Evolutionary conservation across 108 stramenopile species (phyloP), one percentile per base, ranked within the genome.

Genomic region (Cyclostephanos invisitatus): DNA sequence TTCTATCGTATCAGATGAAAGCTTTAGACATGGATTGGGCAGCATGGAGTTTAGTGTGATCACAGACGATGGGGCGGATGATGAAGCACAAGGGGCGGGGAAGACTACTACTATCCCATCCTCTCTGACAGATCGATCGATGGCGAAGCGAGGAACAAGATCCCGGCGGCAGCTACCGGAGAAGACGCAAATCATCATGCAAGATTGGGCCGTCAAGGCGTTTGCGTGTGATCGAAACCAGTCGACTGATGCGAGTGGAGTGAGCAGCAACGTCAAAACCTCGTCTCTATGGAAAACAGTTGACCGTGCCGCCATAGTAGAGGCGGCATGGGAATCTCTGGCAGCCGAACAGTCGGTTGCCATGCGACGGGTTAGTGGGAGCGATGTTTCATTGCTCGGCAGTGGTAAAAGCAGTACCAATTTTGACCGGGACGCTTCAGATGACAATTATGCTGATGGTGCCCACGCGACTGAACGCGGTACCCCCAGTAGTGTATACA

Each of bases 191-290:
- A 72, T 62, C 21, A 58, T 49, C 15, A 65, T 76, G 17, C 56
- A 40, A 2, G 76, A 77, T 77, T 77, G 76, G 76, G 76, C 70
- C 0, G 76, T 70, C 14, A 53, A 77, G 35, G 62, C 76, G 22
- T 77, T 77, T 70, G 67, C 24, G 3, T 40, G 24, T 47, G 54
- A 22, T 37, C 51, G 20, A n/a, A 27, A 57, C 21, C 36, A 38
- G 29, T 2, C 44, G 36, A 40, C 36, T 22, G 18, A 24, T 32
- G 20, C 54, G 18, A 44, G 47, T 20, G 22, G 10, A 37, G 54
- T 15, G 32, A 73, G 17, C 54, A 36, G 37, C 54, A 28, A n/a
- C 4, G 53, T 22, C 0, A 53, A 32, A 12, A 35, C 46, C 49
- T 58, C 57, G 24, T 50, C 68, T 22, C 50, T 78, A 25, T 78